Base-by-base conservation (phyloP, 768 basidiomycete genomes). In the Russula brevipes region DNA sequence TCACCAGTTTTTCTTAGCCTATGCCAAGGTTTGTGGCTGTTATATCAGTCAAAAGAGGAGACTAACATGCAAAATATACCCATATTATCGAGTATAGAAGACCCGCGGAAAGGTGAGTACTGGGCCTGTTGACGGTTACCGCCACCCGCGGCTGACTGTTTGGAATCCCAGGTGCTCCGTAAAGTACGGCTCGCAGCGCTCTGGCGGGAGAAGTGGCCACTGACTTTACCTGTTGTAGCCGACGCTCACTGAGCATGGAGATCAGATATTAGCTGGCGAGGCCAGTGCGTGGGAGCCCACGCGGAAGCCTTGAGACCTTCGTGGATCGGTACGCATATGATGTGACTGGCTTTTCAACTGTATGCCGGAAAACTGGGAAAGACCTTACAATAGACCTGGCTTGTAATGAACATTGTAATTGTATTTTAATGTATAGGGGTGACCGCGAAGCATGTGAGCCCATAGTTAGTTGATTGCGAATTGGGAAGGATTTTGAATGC, bases 261-360 rank as follows among this genome's bases (percentile, higher is more conserved):
- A 80, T 64, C 73, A 77, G 55, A 83, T 86, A 31, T 75, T 85
- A 35, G 76, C 79, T 31, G 85, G 85, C 19, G 73, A 79, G 62
- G 76, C 55, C 4, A 59, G 47, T 38, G 66, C 67, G 10, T 35
- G 45, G 42, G 56, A 67, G 17, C 66, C 67, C 24, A 64, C 57
- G 2, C 53, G 46, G 38, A 52, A 65, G 30, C 53, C 14, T n/a
- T 66, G 47, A 62, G 41, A 14, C 30, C 3, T 12, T 24, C 19
- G 30, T 1, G 24, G 24, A 24, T 24, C 1, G 24, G 24, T 24
- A 24, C 24, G 24, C 24, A 24, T 24, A 1, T 24, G 24, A 24
- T 24, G 24, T 24, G 24, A 3, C 69, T 68, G 24, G 71, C 66
- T 24, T 39, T 66, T 57, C 70, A 71, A 71, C 24, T 24, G 24